phyloP scores from a whole-genome alignment of 495 filamentous ascomycete species.

The Thozetella sp. region DNA sequence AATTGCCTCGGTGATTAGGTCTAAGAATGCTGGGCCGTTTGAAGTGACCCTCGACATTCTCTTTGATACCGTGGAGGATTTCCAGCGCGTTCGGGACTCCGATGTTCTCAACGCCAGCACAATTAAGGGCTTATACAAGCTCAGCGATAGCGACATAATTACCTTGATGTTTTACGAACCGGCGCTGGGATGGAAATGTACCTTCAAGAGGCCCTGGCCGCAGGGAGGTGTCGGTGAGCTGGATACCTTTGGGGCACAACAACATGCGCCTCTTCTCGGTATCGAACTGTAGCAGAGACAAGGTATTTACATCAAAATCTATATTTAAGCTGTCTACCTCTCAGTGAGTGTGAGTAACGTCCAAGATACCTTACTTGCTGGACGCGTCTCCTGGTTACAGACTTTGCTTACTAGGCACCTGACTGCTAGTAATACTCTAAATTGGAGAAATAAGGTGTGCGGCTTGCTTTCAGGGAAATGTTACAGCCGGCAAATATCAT shows the following conservation, averaged over 20 bases:
- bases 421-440: no score
- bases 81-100: background rate
- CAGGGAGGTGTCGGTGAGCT: background rate
- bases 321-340: no score
- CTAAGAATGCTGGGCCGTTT: background rate
- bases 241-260: background rate
- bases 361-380: no score
- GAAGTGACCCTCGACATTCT: background rate
- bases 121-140: background rate
- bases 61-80: background rate
- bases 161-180: background rate
- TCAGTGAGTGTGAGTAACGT: no score
- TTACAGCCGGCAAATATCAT: no score
- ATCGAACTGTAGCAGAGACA: no score
- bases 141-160: background rate
- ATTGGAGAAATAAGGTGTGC: no score
- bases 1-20: background rate
- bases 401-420: no score
- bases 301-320: no score
- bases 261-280: background rate
- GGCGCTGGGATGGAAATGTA: background rate
- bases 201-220: background rate
- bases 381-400: no score
- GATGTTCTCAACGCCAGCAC: background rate
- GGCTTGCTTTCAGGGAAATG: no score